Conservation (phyloP, 2,329 filamentous ascomycete genomes). For the Monosporascus sp. region DNA sequence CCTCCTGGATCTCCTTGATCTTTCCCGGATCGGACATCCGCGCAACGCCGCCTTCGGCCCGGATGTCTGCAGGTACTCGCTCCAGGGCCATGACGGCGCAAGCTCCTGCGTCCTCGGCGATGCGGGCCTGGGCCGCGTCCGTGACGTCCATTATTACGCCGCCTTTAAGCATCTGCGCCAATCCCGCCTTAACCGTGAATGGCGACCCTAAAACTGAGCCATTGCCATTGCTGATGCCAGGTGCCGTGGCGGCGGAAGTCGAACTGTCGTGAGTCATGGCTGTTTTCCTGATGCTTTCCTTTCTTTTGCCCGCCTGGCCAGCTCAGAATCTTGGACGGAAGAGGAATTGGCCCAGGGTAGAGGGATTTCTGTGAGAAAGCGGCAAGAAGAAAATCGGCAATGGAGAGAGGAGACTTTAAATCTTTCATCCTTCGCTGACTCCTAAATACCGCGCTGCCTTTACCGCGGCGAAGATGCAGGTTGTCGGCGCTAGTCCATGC, state of each 20-base stretch:
- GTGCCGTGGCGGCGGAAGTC: conserved; percentile 8
- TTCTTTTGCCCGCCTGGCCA: background rate
- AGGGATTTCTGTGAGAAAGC: too few relatives aligned
- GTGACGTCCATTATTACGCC: conserved; percentile 99
- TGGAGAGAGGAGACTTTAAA: too few relatives aligned
- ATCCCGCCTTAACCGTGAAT: conserved; percentile 89
- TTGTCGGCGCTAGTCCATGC: too few relatives aligned
- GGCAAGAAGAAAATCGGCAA: too few relatives aligned
- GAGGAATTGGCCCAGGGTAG: too few relatives aligned
- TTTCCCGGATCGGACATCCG: conserved; percentile 94
- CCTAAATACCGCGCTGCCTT: too few relatives aligned
- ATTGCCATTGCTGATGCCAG: conserved; percentile 9
- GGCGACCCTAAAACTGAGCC: conserved; percentile 40
- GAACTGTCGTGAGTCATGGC: conserved; percentile 19
- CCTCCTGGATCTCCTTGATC: conserved; percentile 91
- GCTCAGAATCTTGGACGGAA: too few relatives aligned
- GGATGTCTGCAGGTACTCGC: conserved; percentile 94
- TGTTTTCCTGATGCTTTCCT: background rate
- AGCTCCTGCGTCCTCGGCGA: conserved; percentile 94
- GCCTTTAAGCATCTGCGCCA: conserved; percentile 98
- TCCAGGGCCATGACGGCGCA: conserved; percentile 98
- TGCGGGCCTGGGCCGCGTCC: conserved; percentile 87
- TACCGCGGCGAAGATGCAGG: too few relatives aligned
- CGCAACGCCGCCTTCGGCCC: conserved; percentile 84
- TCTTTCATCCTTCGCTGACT: too few relatives aligned